Percentiles rank a stretch among this genome's conserved stretches.
These are phyloP conservation scores for Populus hybrid DNA, from an alignment of 441 rosid species.

Conservation along the genomic window DNA sequence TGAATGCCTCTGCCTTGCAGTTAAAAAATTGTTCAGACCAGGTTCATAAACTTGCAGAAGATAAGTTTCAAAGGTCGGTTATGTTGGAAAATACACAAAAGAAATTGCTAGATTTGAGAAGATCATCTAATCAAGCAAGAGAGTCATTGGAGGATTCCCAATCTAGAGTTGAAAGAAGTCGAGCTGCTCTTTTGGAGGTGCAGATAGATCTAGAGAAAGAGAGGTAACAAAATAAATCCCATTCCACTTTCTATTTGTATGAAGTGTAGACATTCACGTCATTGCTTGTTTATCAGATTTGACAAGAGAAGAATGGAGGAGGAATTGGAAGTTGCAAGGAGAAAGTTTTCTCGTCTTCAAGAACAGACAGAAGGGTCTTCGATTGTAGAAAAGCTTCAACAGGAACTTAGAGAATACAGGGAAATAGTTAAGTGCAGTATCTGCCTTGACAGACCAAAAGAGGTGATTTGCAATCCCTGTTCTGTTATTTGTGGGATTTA, in stretches of 20 bases:
- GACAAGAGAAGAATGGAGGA: slow-evolving; percentile 78
- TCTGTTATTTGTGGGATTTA: background rate
- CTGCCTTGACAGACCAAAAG: slow-evolving; percentile 86
- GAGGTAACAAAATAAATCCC: slow-evolving; percentile 46
- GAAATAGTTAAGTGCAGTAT: slow-evolving; percentile 91
- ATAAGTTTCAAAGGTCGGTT: slow-evolving; percentile 51
- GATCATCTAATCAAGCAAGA: slow-evolving; percentile 58
- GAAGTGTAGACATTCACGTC: background rate
- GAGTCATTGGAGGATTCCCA: slow-evolving; percentile 66
- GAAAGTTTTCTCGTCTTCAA: slow-evolving; percentile 61
- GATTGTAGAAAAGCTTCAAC: slow-evolving; percentile 64
- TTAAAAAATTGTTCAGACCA: slow-evolving; percentile 60
- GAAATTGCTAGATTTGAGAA: slow-evolving; percentile 57
- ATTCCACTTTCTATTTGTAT: background rate
- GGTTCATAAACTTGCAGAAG: slow-evolving; percentile 77
- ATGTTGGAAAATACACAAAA: slow-evolving; percentile 60
- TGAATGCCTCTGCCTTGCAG: slow-evolving; percentile 47
- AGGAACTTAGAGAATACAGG: slow-evolving; percentile 82
- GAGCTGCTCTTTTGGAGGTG: slow-evolving; percentile 46
- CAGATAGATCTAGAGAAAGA: slow-evolving; percentile 70
- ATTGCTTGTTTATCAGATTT: slow-evolving; percentile 46
- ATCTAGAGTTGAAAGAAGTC: slow-evolving; percentile 55
- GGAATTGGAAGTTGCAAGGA: slow-evolving; percentile 62
- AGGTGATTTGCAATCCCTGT: slow-evolving; percentile 44
- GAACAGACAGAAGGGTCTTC: slow-evolving; percentile 68